Evolutionary conservation across 129 eudicot species (phyloP), one percentile per base, ranked within the genome.

Genomic region (Helianthus tuberosus): DNA sequence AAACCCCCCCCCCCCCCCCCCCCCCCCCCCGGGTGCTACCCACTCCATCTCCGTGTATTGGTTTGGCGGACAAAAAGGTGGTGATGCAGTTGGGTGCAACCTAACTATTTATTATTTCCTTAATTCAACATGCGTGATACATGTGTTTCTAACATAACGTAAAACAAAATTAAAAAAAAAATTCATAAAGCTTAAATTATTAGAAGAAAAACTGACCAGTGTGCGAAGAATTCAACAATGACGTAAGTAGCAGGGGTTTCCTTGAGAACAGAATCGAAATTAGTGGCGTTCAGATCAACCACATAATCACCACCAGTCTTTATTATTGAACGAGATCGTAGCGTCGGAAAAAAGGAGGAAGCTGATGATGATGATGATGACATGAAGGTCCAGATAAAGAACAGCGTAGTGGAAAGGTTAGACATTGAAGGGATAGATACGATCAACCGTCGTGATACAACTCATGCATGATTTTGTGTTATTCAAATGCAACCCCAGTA

Each of bases 201-300:
- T 39, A 13, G 48, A 27, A 63, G 8, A n/a, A 23, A 38, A 27
- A 82, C 87, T 51, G 15, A 93, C 98, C 98, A 93, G 85, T 88
- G 85, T 75, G 98, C 98, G 69, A 88, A 93, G 89, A 93, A 93
- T 70, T 93, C 98, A 29, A 93, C 96, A 73, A 93, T 64, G 68
- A 95, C 92, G 72, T 70, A 84, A 77, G 79, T 52, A 32, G 96
- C 90, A 6, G 92, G 92, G 0, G 98, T 82, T 1, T 88, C 92
- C 44, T 71, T 58, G 13, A 93, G 86, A 72, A 93, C 84, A 1
- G 82, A 64, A 84, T 90, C 92, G 84, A 93, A 93, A 83, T 80
- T 81, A 25, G 96, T 87, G 71, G 55, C 90, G 88, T 90, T 88
- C 74, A 93, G 80, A 68, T 93, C 96, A 49, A 90, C 81, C 0